Evolutionary conservation across 139 green algal species (phyloP).

Genomic region (Picochlorum sp.): DNA sequence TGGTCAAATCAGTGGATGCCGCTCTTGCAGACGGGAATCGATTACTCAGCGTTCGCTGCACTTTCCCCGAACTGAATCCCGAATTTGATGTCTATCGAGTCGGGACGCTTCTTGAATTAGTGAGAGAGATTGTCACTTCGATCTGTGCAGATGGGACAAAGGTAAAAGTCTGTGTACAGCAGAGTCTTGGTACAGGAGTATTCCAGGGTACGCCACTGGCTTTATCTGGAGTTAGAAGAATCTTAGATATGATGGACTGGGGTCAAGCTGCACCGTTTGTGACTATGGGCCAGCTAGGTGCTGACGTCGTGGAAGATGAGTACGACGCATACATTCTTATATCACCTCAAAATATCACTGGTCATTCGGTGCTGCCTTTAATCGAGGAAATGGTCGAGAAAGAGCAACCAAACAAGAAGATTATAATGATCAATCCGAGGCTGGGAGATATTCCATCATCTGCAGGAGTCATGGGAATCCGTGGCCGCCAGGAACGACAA

Average conservation of each 20-base stretch:
- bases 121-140: constrained; percentile 52
- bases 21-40: constrained; percentile 23
- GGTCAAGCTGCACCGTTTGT: constrained; percentile 15
- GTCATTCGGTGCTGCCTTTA: constrained; percentile 46
- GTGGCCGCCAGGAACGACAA: constrained; percentile 27
- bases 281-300: not conserved
- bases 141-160: constrained; percentile 54
- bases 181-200: constrained; percentile 63
- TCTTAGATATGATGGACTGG: constrained; percentile 80
- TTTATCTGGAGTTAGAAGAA: constrained; percentile 48
- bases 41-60: constrained; percentile 19
- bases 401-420: constrained; percentile 22
- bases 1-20: constrained; percentile 5
- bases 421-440: constrained; percentile 51
- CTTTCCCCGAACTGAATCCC: constrained; percentile 32
- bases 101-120: constrained; percentile 70
- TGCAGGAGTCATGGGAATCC: constrained; percentile 41
- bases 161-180: constrained; percentile 64
- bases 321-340: constrained; percentile 46
- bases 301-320: constrained; percentile 16
- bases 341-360: constrained; percentile 50
- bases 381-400: constrained; percentile 27
- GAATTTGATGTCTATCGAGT: constrained; percentile 70
- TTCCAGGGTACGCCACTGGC: constrained; percentile 59
- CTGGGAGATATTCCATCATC: constrained; percentile 36